A percentile compares a stretch with the other conserved stretches of the same genome.
Conservation (phyloP, 768 basidiomycete genomes). For the Tricholoma matsutake region DNA sequence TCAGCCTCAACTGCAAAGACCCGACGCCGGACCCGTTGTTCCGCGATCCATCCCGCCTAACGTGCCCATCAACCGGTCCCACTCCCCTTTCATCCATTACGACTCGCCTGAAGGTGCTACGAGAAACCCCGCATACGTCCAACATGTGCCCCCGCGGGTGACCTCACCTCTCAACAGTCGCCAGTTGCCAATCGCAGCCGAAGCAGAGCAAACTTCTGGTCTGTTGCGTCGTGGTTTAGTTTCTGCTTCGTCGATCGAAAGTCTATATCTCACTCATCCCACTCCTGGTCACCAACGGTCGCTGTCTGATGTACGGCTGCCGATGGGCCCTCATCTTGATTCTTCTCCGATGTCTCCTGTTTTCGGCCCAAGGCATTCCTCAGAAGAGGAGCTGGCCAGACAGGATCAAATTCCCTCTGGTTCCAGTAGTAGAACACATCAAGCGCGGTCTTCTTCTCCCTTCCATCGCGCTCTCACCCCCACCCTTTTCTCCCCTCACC, state of each 20-base stretch:
- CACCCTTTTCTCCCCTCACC: constrained; percentile 11
- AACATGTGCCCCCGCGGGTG: not conserved
- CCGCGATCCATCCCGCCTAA: not conserved
- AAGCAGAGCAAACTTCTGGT: not conserved
- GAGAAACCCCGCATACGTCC: not conserved
- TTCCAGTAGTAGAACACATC: constrained; percentile 8
- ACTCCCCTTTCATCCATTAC: not conserved
- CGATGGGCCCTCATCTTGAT: not conserved
- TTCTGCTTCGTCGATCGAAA: constrained; percentile 2
- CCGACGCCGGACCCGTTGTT: constrained; percentile 6
- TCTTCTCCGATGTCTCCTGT: not conserved
- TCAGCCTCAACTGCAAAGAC: not conserved
- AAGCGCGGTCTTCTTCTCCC: constrained; percentile 6
- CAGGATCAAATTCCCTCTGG: constrained; percentile 1
- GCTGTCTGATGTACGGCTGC: not conserved
- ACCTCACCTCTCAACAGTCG: not conserved
- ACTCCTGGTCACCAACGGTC: not conserved
- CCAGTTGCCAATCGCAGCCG: not conserved
- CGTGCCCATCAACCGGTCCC: not conserved
- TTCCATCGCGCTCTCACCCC: constrained; percentile 2
- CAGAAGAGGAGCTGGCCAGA: not conserved
- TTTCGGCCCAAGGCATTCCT: not conserved
- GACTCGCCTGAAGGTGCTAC: not conserved
- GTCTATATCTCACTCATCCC: not conserved
- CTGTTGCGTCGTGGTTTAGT: not conserved